Percentiles rank a stretch among this genome's conserved stretches.
Evolutionary conservation across 2,329 filamentous ascomycete species (phyloP).

Genomic region (Fusarium stilboides): DNA sequence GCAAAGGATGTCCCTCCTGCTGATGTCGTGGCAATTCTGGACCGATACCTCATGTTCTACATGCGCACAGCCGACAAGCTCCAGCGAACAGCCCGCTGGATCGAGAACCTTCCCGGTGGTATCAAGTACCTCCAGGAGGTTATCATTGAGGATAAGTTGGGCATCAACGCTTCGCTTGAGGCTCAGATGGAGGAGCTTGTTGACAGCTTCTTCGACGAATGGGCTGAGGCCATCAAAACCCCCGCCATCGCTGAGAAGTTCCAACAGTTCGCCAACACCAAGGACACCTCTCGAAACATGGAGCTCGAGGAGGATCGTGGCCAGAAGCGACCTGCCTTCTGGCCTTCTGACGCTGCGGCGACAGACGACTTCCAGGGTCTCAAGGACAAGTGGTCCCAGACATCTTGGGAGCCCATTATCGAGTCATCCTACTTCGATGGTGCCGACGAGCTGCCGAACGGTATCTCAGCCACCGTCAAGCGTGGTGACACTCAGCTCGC

Average conservation of each 20-base stretch:
- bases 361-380: slow-evolving; percentile 81
- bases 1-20: slow-evolving; percentile 89
- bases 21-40: slow-evolving; percentile 86
- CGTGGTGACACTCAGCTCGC: slow-evolving; percentile 91
- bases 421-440: slow-evolving; percentile 77
- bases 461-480: slow-evolving; percentile 84
- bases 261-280: slow-evolving; percentile 86
- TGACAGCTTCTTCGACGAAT: slow-evolving; percentile 89
- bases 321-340: slow-evolving; percentile 82
- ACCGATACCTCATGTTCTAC: slow-evolving; percentile 94
- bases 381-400: slow-evolving; percentile 71
- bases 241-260: slow-evolving; percentile 79
- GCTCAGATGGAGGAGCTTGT: slow-evolving; percentile 90
- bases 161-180: slow-evolving; percentile 87
- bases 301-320: slow-evolving; percentile 81
- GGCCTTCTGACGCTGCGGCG: slow-evolving; percentile 77
- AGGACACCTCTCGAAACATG: slow-evolving; percentile 77
- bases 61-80: slow-evolving; percentile 93
- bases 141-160: slow-evolving; percentile 86
- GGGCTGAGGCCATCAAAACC: slow-evolving; percentile 84
- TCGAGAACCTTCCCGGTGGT: slow-evolving; percentile 86
- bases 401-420: slow-evolving; percentile 85
- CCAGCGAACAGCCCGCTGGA: slow-evolving; percentile 89
- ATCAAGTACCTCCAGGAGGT: slow-evolving; percentile 88
- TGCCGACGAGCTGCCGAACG: slow-evolving; percentile 75